These are phyloP conservation scores for Singerocomus inundabilis DNA, from an alignment of 1,284 basidiomycete species.

Conservation along the genomic window DNA sequence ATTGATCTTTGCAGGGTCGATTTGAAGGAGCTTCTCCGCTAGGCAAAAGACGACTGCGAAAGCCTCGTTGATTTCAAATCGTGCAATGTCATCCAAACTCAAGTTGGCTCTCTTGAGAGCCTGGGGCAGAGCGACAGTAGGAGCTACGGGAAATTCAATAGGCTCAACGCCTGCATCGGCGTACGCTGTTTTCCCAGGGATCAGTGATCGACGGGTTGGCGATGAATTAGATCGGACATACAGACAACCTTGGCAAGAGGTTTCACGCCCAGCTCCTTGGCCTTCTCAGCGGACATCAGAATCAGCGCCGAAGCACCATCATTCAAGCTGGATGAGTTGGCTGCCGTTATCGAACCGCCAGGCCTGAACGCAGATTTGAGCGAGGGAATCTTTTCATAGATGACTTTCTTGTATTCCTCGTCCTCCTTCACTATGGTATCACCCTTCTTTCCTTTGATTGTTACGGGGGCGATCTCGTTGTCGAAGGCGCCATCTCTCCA, in stretches of 20 bases:
- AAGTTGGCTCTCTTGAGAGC: constrained; percentile 90
- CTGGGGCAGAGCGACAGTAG: constrained; percentile 86
- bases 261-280: constrained; percentile 84
- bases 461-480: constrained; percentile 90
- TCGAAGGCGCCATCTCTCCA: constrained; percentile 87
- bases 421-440: constrained; percentile 90
- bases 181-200: constrained; percentile 60
- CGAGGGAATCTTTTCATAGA: constrained; percentile 88
- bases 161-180: constrained; percentile 97
- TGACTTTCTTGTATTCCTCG: constrained; percentile 96
- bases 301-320: constrained; percentile 98
- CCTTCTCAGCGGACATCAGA: constrained; percentile 88
- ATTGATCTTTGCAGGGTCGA: constrained; percentile 91
- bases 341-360: constrained; percentile 89
- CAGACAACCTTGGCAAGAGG: constrained; percentile 91
- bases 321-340: constrained; percentile 94
- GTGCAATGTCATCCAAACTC: constrained; percentile 79
- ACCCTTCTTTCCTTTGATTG: constrained; percentile 93
- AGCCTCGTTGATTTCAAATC: constrained; percentile 98
- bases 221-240: constrained; percentile 40
- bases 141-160: constrained; percentile 96
- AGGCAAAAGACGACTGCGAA: constrained; percentile 95
- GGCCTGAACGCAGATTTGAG: constrained; percentile 89
- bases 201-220: constrained; percentile 14
- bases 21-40: constrained; percentile 84